Evolutionary conservation across 371 early-diverging fungal genomes (phyloP), one percentile per base, ranked within the genome.

Genomic region (Mortierella sp.): DNA sequence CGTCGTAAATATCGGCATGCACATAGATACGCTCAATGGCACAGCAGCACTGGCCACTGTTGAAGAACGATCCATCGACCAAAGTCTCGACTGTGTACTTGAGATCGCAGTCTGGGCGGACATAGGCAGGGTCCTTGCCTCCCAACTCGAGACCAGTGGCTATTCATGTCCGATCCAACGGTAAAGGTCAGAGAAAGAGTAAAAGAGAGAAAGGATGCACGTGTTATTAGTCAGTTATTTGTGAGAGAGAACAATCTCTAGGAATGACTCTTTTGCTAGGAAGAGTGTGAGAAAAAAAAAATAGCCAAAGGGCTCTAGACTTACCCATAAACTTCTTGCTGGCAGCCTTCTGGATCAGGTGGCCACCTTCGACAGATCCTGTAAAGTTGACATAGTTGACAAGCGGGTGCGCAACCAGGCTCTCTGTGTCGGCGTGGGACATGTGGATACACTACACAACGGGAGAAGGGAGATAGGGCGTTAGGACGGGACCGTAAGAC

Each of bases 91-190:
- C 91, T 0, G 94, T 91, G 64, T 87, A 88, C 57, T 84, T 85
- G 46, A 94, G 53, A 72, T 96, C 88, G 12, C 89, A 88, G 79
- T 96, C 96, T 7, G 85, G 80, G 14, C 92, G 85, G 6, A 96
- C 94, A 74, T 94, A 94, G 9, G 94, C 94, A 12, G 96, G 93
- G 74, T 94, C 94, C 71, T 94, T 95, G 15, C 96, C 96, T 18
- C 96, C 96, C 7, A 96, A 84, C 63, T 96, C 96, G 74, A 96
- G 86, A 1, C 91, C 92, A 19, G 89, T 88, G 7, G 86, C 91
- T 89, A 67, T 43, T 26, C 25, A 15, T n/a, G n/a, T n/a, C n/a
- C n/a, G 57, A 9, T 18, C 18, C 7, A 53, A 4, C 3, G 11
- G 29, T 15, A 60, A 15, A 45, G 19, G 6, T 1, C 47, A 51